Evolutionary conservation across 1,139 yeast genomes (phyloP), one percentile per base, ranked within the genome.

Genomic region (Pichia terricola): DNA sequence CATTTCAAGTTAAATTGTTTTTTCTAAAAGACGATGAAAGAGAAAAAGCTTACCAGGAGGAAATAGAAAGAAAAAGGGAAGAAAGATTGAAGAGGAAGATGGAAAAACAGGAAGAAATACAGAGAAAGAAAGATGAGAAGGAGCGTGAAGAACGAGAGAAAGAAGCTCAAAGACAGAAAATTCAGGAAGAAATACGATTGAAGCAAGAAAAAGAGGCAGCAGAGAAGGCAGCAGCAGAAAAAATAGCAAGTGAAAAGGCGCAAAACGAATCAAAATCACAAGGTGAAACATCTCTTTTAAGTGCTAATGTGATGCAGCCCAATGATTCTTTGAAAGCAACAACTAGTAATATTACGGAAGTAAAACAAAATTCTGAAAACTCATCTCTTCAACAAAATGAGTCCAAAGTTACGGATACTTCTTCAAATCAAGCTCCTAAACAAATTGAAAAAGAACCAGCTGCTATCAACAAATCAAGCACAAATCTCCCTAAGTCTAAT

Each of bases 11-110:
- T 5, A 69, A 94, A 49, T 62, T 91, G 39, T 91, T 85, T 61
- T 81, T 88, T 28, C 77, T 88, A 42, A 85, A 86, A 54, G 95
- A 87, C 55, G 95, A 80, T 36, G 69, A 65, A 61, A 60, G 54
- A 61, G 65, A 59, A 61, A 62, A 53, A 59, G 62, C 52, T 50
- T 61, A 40, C 61, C 62, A 45, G 61, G 64, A 59, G 60, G 63
- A 62, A 61, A 48, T 61, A 57, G 63, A 57, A 56, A 61, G 50
- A 64, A 67, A 50, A 61, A 62, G 51, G 60, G 59, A 54, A 47
- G 56, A 53, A 46, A 54, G 54, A 45, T 48, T 39, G 45, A 51
- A 42, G 49, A 52, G 47, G 40, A 51, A 41, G 44, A 54, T 50
- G 45, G 59, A 53, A 26, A 46, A 46, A 39, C 4, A 30, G 11